Evolutionary conservation across 2,329 filamentous ascomycete genomes (phyloP).

Genomic region (Xylaria hypoxylon): DNA sequence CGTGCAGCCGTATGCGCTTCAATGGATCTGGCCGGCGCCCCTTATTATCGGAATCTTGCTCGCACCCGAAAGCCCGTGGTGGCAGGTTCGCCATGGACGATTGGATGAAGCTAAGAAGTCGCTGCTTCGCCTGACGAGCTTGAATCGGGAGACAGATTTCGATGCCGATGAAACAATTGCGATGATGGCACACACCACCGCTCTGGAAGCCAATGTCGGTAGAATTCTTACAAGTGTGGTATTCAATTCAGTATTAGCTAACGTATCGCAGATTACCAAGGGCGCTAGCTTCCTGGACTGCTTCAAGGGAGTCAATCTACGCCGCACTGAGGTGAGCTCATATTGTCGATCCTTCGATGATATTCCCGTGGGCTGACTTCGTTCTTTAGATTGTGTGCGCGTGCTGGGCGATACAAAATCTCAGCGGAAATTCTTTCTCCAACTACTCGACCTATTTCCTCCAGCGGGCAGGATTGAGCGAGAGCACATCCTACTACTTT

Average conservation of each 20-base stretch:
- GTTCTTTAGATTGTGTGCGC: conserved; percentile 67
- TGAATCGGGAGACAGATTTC: conserved; percentile 74
- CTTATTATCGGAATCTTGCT: conserved; percentile 74
- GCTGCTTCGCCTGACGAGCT: conserved; percentile 73
- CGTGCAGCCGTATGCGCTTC: conserved; percentile 71
- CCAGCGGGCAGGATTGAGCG: conserved; percentile 67
- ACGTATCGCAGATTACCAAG: conserved; percentile 67
- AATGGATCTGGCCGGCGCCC: conserved; percentile 83
- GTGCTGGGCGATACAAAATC: conserved; percentile 72
- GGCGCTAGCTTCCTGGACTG: conserved; percentile 84
- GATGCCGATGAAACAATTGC: conserved; percentile 85
- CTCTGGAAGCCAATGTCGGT: conserved; percentile 72
- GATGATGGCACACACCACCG: conserved; percentile 93
- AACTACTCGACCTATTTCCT: conserved; percentile 74
- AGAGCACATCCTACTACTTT: conserved; percentile 66
- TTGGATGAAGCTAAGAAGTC: conserved; percentile 74
- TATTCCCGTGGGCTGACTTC: conserved; percentile 21
- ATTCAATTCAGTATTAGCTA: conserved; percentile 2
- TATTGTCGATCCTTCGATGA: not conserved
- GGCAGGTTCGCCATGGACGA: conserved; percentile 76
- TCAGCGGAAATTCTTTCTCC: conserved; percentile 72
- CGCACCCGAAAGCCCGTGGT: conserved; percentile 79
- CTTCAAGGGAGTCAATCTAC: conserved; percentile 81
- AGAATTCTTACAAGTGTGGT: not conserved
- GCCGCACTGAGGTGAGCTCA: conserved; percentile 76